Evolutionary conservation across 176 grass and related monocot species (phyloP).

Genomic region (Lolium perenne): DNA sequence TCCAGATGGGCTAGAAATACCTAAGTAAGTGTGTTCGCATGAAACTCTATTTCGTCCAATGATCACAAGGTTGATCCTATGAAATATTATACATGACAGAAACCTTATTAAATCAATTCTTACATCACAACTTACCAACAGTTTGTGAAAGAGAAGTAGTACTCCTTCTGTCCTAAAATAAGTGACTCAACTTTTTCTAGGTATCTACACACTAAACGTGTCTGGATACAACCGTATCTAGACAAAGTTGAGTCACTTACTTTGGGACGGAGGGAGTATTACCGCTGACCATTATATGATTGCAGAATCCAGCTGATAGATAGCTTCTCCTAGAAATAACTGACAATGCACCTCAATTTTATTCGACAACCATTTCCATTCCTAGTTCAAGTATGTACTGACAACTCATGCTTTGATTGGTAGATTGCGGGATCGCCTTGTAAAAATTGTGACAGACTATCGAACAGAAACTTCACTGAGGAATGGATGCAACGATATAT

Average conservation of each 20-base stretch:
- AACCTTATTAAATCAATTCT: slow-evolving; percentile 18
- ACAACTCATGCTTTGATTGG: slow-evolving; percentile 31
- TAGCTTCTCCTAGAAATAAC: background rate
- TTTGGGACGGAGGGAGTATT: background rate
- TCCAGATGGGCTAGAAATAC: slow-evolving; percentile 98
- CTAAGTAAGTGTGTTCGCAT: slow-evolving; percentile 62
- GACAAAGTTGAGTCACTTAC: no score
- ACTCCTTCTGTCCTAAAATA: no score
- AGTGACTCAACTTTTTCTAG: no score
- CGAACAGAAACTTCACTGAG: slow-evolving; percentile 95
- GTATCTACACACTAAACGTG: no score
- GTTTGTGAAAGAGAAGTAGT: background rate
- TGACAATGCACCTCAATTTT: background rate
- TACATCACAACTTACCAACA: slow-evolving; percentile 19
- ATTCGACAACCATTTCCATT: background rate
- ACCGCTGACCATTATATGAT: background rate
- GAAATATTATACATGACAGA: slow-evolving; percentile 21
- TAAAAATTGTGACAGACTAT: slow-evolving; percentile 97
- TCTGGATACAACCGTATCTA: no score
- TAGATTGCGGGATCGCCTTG: slow-evolving; percentile 90
- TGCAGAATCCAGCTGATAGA: slow-evolving; percentile 7
- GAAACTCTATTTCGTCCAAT: background rate
- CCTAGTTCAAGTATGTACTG: slow-evolving; percentile 2
- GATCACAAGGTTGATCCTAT: background rate
- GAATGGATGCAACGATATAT: slow-evolving; percentile 96